A percentile compares a stretch with the other conserved stretches of the same genome.
These are phyloP conservation scores for Russula olivacea DNA, from an alignment of 768 basidiomycete species.

Conservation along the genomic window DNA sequence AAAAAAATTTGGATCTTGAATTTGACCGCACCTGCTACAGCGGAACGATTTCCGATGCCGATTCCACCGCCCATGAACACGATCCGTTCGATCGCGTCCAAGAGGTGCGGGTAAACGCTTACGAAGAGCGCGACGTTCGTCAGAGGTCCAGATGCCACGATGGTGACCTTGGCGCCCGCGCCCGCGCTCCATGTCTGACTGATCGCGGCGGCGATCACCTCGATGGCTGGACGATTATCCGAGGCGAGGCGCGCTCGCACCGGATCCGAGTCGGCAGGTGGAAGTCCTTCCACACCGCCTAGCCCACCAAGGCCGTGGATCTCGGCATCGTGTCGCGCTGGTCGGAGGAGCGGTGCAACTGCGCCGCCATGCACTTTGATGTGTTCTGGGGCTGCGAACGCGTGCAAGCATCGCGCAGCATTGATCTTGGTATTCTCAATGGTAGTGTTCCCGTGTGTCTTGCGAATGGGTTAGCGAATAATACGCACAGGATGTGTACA, in stretches of 20 bases:
- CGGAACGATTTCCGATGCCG: constrained; percentile 73
- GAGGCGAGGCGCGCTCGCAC: constrained; percentile 44
- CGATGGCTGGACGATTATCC: constrained; percentile 47
- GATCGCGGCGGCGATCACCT: constrained; percentile 60
- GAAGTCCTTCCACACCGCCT: constrained; percentile 77
- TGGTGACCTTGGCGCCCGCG: constrained; percentile 51
- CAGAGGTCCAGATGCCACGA: constrained; percentile 79
- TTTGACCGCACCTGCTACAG: constrained; percentile 51
- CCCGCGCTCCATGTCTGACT: constrained; percentile 52
- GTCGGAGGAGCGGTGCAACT: constrained; percentile 57
- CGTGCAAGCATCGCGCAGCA: constrained; percentile 69
- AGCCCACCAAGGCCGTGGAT: constrained; percentile 84
- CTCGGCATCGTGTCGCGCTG: constrained; percentile 57
- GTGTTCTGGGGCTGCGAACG: constrained; percentile 56
- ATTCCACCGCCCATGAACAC: constrained; percentile 93
- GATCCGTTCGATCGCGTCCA: constrained; percentile 56
- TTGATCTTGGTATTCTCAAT: constrained; percentile 59
- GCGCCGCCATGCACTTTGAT: constrained; percentile 68
- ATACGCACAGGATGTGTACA: background rate
- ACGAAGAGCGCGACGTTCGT: constrained; percentile 59
- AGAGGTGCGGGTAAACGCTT: constrained; percentile 42
- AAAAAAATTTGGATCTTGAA: no score
- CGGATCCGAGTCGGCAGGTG: constrained; percentile 41
- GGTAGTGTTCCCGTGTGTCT: constrained; percentile 76
- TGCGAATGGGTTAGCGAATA: background rate